phyloP scores from a whole-genome alignment of 164 flowering plant species.

The Protea cynaroides region DNA sequence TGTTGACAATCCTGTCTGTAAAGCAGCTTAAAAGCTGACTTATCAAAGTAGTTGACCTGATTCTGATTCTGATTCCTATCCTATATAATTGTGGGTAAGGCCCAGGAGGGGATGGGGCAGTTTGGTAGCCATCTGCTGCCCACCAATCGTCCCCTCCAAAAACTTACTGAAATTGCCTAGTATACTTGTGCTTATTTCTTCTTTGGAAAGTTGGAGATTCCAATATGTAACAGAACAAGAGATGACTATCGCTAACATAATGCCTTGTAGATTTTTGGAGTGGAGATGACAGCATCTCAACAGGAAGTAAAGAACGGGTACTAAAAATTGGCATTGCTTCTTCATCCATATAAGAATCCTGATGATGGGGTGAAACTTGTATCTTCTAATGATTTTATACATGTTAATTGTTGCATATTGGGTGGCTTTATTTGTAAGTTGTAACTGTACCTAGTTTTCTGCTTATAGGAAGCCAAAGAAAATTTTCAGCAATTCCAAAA shows the following conservation, averaged over 20 bases:
- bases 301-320: slow-evolving; percentile 95
- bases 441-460: background rate
- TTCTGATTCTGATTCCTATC: no score
- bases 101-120: no score
- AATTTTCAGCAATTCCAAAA: slow-evolving; percentile 94
- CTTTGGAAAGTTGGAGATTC: background rate
- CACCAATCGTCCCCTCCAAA: no score
- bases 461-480: slow-evolving; percentile 81
- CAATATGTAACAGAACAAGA: background rate
- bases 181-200: background rate
- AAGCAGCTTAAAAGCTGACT: no score
- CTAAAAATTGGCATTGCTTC: slow-evolving; percentile 80
- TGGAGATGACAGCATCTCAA: slow-evolving; percentile 73
- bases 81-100: no score
- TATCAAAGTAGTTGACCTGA: no score
- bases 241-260: background rate
- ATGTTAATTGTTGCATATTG: background rate
- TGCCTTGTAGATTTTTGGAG: slow-evolving; percentile 69
- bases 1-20: no score
- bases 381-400: background rate
- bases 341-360: slow-evolving; percentile 98
- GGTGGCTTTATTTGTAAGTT: background rate
- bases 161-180: no score
- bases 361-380: slow-evolving; percentile 64
- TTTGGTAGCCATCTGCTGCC: no score